These are phyloP conservation scores for Lippia alba DNA, from an alignment of 305 asterid genomes.

Conservation along the genomic window DNA sequence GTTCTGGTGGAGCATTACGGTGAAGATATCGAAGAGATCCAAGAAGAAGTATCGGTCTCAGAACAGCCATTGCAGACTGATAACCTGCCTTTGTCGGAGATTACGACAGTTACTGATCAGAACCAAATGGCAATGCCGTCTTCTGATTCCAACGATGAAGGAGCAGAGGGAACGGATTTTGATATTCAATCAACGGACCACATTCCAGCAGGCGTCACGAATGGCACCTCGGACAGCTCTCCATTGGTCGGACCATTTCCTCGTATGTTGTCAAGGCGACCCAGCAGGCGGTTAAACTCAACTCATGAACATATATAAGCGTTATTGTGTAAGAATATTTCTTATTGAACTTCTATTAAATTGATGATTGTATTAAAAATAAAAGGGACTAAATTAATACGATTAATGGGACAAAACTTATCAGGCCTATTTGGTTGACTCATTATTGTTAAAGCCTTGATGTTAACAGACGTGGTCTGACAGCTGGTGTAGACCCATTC, in stretches of 20 bases:
- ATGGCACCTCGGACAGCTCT: neutral
- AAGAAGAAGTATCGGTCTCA: neutral
- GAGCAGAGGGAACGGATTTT: neutral
- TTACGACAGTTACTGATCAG: neutral
- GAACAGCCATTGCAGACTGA: neutral
- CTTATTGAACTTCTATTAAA: too few species aligned
- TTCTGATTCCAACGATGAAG: neutral
- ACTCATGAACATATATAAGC: too few species aligned
- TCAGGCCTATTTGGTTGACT: too few species aligned
- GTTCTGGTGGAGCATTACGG: neutral
- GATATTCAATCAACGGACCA: neutral
- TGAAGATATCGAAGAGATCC: neutral
- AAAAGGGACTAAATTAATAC: too few species aligned
- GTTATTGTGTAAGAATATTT: too few species aligned
- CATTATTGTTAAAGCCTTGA: too few species aligned
- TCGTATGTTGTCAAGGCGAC: neutral
- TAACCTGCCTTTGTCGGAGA: neutral
- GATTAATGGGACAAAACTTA: too few species aligned
- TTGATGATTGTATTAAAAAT: too few species aligned
- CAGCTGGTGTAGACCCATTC: too few species aligned
- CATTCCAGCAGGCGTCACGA: neutral
- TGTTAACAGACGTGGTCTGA: too few species aligned
- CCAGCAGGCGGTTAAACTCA: constrained; percentile 4
- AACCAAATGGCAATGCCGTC: constrained; percentile 3
- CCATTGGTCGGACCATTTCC: neutral